These are phyloP conservation scores for Juglanconis oblonga DNA, from an alignment of 2,329 filamentous ascomycete species.

Conservation along the genomic window DNA sequence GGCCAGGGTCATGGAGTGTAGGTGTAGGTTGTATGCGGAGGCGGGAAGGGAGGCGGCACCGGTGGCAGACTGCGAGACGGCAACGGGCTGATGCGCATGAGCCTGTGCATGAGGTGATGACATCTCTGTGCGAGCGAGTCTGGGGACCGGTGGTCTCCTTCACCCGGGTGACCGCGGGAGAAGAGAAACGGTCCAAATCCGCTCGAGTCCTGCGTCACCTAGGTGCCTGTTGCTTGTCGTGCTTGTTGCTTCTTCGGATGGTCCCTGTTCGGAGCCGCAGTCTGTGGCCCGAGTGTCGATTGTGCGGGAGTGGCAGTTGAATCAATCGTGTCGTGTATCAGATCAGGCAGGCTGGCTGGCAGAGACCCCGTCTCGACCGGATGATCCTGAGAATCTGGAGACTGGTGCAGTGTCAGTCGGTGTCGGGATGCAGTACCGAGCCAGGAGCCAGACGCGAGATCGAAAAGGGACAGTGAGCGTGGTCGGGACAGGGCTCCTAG, in stretches of 20 bases:
- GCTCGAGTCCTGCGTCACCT: not conserved
- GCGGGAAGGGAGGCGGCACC: constrained; percentile 12
- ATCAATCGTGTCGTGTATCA: not conserved
- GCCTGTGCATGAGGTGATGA: constrained; percentile 13
- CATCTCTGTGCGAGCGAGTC: constrained; percentile 12
- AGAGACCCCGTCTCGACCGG: not conserved
- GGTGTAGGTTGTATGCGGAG: constrained; percentile 17
- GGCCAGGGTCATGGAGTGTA: not conserved
- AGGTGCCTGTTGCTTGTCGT: not conserved
- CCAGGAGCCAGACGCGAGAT: too few species aligned
- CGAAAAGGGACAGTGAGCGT: too few species aligned
- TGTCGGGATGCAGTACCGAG: too few species aligned
- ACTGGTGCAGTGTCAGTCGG: too few species aligned
- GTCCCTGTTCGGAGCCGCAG: constrained; percentile 3
- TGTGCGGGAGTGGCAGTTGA: not conserved
- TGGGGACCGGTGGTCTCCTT: constrained; percentile 12
- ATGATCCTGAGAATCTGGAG: not conserved
- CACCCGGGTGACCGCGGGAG: constrained; percentile 9
- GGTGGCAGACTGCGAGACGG: constrained; percentile 4
- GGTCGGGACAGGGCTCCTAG: too few species aligned
- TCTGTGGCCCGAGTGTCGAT: not conserved
- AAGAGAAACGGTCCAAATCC: constrained; percentile 6
- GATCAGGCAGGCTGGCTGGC: not conserved
- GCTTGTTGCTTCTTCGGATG: not conserved
- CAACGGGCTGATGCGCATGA: constrained; percentile 10